These are phyloP conservation scores for Tremella yokohamensis DNA, from an alignment of 768 basidiomycete species.

Conservation along the genomic window DNA sequence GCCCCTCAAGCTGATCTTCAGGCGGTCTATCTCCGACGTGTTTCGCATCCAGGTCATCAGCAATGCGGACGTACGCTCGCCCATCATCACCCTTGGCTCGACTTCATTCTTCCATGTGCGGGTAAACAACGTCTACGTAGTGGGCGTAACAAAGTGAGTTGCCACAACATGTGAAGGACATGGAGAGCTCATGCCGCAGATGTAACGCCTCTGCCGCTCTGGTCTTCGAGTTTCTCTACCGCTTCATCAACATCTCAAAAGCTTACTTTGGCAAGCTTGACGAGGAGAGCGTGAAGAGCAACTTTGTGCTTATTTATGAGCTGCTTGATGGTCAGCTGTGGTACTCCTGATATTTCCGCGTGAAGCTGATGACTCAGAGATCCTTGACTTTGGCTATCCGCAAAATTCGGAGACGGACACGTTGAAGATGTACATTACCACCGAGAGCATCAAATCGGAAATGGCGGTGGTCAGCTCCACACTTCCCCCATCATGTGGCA, in stretches of 20 bases:
- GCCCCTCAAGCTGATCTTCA: conserved; percentile 45
- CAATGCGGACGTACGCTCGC: conserved; percentile 92
- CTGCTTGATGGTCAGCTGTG: conserved; percentile 77
- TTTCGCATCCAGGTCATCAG: conserved; percentile 99
- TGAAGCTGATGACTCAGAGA: conserved; percentile 59
- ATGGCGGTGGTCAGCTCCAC: conserved; percentile 66
- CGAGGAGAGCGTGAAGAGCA: conserved; percentile 97
- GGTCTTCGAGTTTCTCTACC: conserved; percentile 96
- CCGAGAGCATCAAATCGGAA: conserved; percentile 87
- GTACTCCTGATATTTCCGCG: neutral
- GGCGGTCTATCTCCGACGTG: conserved; percentile 93
- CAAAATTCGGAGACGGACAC: conserved; percentile 99
- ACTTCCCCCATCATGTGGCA: neutral
- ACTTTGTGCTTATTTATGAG: conserved; percentile 97
- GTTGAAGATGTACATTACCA: conserved; percentile 95
- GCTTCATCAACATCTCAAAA: conserved; percentile 88
- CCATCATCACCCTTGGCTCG: conserved; percentile 94
- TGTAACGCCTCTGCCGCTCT: conserved; percentile 96
- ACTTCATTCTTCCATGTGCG: conserved; percentile 99
- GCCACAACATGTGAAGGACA: neutral
- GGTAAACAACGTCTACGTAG: conserved; percentile 90
- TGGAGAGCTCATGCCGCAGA: conserved; percentile 53
- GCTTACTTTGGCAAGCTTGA: conserved; percentile 98
- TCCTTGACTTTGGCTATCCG: conserved; percentile 97
- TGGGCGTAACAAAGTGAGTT: conserved; percentile 88